Evolutionary conservation across 345 rosid species (phyloP).

Genomic region (Firmiana major): DNA sequence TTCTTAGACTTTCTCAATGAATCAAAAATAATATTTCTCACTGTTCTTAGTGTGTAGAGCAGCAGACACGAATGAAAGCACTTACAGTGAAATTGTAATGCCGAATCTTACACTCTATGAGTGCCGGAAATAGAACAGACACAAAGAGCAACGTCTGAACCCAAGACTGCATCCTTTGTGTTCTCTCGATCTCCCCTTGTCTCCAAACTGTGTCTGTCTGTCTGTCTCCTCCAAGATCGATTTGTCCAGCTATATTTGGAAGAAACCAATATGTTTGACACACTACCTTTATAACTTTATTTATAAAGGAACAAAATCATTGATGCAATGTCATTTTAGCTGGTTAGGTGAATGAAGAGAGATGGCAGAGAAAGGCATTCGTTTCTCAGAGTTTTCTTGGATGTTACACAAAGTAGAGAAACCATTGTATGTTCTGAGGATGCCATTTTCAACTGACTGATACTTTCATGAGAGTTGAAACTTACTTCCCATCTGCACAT

Average conservation of each 20-base stretch:
- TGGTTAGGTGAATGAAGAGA: slow-evolving; percentile 42
- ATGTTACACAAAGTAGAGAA: slow-evolving; percentile 37
- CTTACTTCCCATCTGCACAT: slow-evolving; percentile 31
- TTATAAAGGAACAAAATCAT: slow-evolving; percentile 7
- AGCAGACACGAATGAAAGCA: background rate
- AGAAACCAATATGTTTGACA: background rate
- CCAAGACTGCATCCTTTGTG: slow-evolving; percentile 18
- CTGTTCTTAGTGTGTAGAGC: too few species aligned
- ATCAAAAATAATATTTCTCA: too few species aligned
- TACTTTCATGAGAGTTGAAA: slow-evolving; percentile 23
- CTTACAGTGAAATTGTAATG: slow-evolving; percentile 67
- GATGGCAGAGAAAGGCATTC: background rate
- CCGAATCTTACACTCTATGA: slow-evolving; percentile 41
- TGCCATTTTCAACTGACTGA: slow-evolving; percentile 30
- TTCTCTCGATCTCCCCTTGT: background rate
- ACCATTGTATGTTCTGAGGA: slow-evolving; percentile 11
- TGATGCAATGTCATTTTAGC: slow-evolving; percentile 49
- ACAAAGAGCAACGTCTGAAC: slow-evolving; percentile 25
- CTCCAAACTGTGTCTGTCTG: background rate
- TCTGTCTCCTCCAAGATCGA: background rate
- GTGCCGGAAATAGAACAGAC: slow-evolving; percentile 33
- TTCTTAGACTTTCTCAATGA: too few species aligned
- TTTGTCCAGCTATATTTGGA: background rate
- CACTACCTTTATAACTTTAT: slow-evolving; percentile 9
- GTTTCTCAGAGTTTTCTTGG: slow-evolving; percentile 37